Conservation (phyloP, 345 rosid species). For the Physaria fendleri region DNA sequence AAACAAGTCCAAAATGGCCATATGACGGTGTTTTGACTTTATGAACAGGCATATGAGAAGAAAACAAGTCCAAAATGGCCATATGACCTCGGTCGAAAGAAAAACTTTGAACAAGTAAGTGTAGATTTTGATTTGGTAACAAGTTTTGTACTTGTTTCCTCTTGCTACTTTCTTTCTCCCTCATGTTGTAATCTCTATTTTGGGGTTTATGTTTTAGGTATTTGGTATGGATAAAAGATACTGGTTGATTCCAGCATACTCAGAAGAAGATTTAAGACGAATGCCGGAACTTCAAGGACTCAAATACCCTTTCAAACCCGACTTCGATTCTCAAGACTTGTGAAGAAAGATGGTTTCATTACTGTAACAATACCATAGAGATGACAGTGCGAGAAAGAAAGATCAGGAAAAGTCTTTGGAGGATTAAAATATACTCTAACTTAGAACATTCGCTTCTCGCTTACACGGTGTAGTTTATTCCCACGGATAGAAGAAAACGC, state of each 20-base stretch:
- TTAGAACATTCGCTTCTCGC: no score
- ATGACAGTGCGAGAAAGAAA: no score
- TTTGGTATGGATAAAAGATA: slow-evolving; percentile 78
- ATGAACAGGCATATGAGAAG: slow-evolving; percentile 99
- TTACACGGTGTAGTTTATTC: no score
- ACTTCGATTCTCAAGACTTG: slow-evolving; percentile 65
- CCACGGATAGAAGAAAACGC: no score
- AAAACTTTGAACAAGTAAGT: slow-evolving; percentile 87
- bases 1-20: slow-evolving; percentile 79
- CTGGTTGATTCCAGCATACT: slow-evolving; percentile 77
- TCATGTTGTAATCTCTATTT: not conserved
- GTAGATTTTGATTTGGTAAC: not conserved
- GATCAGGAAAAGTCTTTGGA: no score
- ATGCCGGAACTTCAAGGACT: slow-evolving; percentile 94
- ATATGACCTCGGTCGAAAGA: slow-evolving; percentile 86
- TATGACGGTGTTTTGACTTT: no score
- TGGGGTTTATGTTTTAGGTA: slow-evolving; percentile 39
- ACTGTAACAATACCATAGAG: no score
- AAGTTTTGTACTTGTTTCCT: not conserved
- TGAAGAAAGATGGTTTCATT: no score
- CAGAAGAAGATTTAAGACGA: slow-evolving; percentile 78
- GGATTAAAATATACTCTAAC: no score
- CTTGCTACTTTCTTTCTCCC: not conserved
- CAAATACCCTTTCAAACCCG: slow-evolving; percentile 88
- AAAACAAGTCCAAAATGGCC: slow-evolving; percentile 85